A percentile compares a stretch with the other conserved stretches of the same genome.
phyloP scores from a whole-genome alignment of 352 stramenopile species.

The Thalassiosira ordinaria region DNA sequence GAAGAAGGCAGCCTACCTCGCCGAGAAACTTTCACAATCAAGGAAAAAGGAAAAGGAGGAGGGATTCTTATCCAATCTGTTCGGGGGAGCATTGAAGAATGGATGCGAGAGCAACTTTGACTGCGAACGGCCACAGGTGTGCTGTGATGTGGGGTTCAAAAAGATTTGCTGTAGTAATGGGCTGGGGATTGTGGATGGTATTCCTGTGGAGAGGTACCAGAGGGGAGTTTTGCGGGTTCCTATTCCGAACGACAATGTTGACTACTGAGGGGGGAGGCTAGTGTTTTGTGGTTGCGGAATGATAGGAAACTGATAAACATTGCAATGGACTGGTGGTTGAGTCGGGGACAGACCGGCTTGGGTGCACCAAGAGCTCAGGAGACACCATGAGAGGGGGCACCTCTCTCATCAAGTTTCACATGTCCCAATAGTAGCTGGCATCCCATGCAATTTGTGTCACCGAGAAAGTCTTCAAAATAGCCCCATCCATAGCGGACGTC shows the following conservation, averaged over 20 bases:
- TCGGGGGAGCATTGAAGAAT: conserved; percentile 67
- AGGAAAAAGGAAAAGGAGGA: conserved; percentile 50
- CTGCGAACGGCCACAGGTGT: conserved; percentile 71
- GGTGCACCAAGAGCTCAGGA: no score
- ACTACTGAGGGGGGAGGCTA: conserved; percentile 22
- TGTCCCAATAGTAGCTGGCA: no score
- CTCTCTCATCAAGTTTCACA: no score
- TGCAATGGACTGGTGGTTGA: no score
- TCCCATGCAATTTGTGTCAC: no score
- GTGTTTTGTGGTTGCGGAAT: no score
- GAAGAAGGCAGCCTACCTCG: conserved; percentile 31
- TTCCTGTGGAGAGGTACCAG: conserved; percentile 46
- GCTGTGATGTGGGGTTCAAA: conserved; percentile 81
- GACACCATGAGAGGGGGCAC: no score
- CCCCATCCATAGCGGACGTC: no score
- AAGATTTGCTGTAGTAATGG: conserved; percentile 76
- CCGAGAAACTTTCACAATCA: conserved; percentile 21
- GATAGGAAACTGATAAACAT: no score
- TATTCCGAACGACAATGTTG: conserved; percentile 48
- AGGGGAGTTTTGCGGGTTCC: conserved; percentile 29
- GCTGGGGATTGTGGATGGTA: conserved; percentile 53
- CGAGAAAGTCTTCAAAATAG: no score
- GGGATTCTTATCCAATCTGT: conserved; percentile 64
- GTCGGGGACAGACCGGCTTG: no score
- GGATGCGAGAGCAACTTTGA: conserved; percentile 79